Evolutionary conservation across 2,329 filamentous ascomycete genomes (phyloP).

Genomic region (Aspergillus arachidicola): DNA sequence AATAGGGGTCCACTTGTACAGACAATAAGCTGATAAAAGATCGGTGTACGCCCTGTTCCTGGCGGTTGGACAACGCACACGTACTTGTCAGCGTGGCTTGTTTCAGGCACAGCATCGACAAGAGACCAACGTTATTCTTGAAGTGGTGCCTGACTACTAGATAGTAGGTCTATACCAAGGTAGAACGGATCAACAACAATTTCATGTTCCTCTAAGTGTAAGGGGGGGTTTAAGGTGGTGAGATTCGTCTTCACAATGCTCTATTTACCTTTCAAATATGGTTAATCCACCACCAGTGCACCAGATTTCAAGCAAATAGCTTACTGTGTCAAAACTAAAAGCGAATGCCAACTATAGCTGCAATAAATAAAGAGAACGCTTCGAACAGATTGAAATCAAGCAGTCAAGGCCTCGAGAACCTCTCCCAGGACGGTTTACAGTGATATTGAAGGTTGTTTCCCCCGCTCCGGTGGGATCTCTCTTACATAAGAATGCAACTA

Average conservation of each 20-base stretch:
- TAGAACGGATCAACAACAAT: background rate
- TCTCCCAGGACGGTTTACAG: background rate
- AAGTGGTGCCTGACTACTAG: background rate
- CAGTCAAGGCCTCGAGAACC: background rate
- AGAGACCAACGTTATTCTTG: background rate
- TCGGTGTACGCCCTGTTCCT: background rate
- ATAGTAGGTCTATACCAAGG: background rate
- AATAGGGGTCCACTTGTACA: background rate
- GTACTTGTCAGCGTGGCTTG: background rate
- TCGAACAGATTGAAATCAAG: conserved; percentile 2
- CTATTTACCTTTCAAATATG: background rate
- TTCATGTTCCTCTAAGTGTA: background rate
- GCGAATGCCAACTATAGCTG: conserved; percentile 6
- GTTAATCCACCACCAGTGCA: background rate
- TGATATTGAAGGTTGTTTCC: background rate
- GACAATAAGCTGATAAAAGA: conserved; percentile 4
- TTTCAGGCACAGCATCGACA: background rate
- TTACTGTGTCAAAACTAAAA: conserved; percentile 3
- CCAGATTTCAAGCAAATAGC: background rate
- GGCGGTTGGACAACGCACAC: background rate
- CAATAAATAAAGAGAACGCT: conserved; percentile 11
- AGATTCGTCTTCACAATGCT: background rate
- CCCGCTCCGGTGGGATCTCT: background rate
- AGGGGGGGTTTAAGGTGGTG: background rate
- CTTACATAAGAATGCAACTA: conserved; percentile 6